Base-by-base conservation (phyloP, 139 green algal species). In the Coelastrella sp. region DNA sequence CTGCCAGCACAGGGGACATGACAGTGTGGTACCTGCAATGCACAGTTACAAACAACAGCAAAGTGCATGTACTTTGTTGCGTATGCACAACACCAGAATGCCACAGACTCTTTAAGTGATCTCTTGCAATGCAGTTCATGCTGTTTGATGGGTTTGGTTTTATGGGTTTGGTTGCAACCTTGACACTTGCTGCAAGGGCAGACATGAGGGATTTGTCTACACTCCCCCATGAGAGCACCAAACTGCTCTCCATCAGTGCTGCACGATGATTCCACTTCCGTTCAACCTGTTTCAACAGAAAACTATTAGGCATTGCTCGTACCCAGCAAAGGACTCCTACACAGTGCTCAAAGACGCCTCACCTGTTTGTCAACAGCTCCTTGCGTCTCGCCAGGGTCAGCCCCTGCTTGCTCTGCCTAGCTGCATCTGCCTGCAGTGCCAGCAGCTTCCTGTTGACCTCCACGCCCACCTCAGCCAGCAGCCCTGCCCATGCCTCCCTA, bases 401-500 rank as follows among this genome's bases (percentile, higher is more conserved):
- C 14, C 83, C 57, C 92, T 93, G 92, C 49, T 74, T 83, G 56
- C 49, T 73, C 49, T 81, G 58, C 10, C 15, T 82, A 58, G 24
- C 91, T n/a, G 49, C 87, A 87, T 83, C 72, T 58, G 85, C 70
- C 72, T 83, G 85, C 24, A 96, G 92, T 22, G 88, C 82, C 63
- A 95, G 73, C 78, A 92, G 68, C 80, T 88, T 88, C 12, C 87
- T 57, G 78, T 78, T 74, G 19, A 82, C 65, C 10, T 91, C 87
- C 65, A 87, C 49, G 82, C 96, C 93, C 72, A 95, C 57, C 82
- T 96, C 93, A 5, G 78, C 59, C 82, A 97, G 89, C n/a, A 95
- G 90, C 4, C 82, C 80, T 20, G 94, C 92, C 95, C 95, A 97
- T 15, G 94, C 89, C 94, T 98, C 96, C 79, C 94, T 85, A 72